These are phyloP conservation scores for Lactarius sanguifluus DNA, from an alignment of 768 basidiomycete genomes.

Conservation along the genomic window DNA sequence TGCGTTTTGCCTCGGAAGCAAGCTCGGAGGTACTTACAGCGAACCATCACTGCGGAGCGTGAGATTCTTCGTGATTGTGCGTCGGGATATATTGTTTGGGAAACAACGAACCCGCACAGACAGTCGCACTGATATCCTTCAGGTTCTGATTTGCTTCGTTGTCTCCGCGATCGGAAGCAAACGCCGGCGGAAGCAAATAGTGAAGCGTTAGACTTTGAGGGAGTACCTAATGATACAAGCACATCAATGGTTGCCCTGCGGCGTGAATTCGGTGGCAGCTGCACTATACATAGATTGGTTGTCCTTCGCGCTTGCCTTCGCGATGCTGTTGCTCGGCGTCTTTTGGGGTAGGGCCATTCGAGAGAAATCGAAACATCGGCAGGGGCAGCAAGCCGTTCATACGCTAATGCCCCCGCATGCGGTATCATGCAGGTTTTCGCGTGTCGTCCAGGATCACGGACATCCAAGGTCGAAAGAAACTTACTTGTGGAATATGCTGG, in stretches of 20 bases:
- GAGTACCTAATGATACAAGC: slow-evolving; percentile 56
- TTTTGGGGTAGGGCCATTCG: slow-evolving; percentile 33
- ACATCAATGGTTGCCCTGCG: too few species aligned
- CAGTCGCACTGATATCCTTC: slow-evolving; percentile 41
- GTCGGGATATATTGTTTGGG: slow-evolving; percentile 2
- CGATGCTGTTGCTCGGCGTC: slow-evolving; percentile 46
- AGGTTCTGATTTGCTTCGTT: slow-evolving; percentile 14
- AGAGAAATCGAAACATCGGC: slow-evolving; percentile 39
- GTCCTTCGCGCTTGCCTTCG: slow-evolving; percentile 33
- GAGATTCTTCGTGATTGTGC: slow-evolving; percentile 49
- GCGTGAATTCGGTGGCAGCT: slow-evolving; percentile 9
- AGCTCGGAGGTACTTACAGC: slow-evolving; percentile 39
- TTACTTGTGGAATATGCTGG: not conserved
- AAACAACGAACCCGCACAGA: slow-evolving; percentile 40
- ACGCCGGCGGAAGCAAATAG: slow-evolving; percentile 53
- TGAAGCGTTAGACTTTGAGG: slow-evolving; percentile 38
- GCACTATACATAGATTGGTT: slow-evolving; percentile 35
- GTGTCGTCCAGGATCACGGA: not conserved
- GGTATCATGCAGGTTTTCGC: not conserved
- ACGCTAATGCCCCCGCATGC: not conserved
- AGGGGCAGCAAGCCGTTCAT: slow-evolving; percentile 37
- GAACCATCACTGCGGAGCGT: slow-evolving; percentile 57
- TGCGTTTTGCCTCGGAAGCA: not conserved
- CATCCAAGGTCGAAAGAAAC: not conserved
- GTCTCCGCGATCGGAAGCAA: slow-evolving; percentile 44